These are phyloP conservation scores for Saraca asoca DNA, from an alignment of 331 rosid species.

Conservation along the genomic window DNA sequence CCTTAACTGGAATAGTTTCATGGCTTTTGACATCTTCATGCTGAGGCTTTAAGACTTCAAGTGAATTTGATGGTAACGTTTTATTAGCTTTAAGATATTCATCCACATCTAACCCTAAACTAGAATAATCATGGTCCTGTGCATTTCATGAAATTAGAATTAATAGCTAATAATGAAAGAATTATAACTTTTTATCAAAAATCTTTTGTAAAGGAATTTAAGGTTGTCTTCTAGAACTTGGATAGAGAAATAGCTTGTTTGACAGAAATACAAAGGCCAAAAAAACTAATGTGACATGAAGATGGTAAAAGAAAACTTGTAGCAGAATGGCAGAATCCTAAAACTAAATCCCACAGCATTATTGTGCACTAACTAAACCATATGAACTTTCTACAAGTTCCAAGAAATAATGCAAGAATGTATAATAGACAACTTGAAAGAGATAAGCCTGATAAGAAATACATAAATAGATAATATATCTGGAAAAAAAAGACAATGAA, in stretches of 20 bases:
- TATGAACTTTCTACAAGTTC: conserved; percentile 7
- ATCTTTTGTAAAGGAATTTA: no score
- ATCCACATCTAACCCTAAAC: conserved; percentile 44
- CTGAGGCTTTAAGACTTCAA: conserved; percentile 36
- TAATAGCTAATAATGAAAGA: neutral
- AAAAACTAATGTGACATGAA: conserved; percentile 17
- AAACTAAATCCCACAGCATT: neutral
- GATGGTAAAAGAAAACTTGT: conserved; percentile 7
- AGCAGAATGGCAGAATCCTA: conserved; percentile 24
- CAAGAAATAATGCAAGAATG: conserved; percentile 3
- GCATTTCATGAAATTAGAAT: conserved; percentile 24
- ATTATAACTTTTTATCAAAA: no score
- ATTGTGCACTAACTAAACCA: neutral
- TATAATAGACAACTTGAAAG: neutral
- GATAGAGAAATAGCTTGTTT: conserved; percentile 20
- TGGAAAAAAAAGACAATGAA: conserved; percentile 4
- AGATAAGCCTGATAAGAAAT: neutral
- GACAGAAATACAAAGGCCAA: neutral
- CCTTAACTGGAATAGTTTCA: conserved; percentile 40
- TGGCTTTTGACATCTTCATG: conserved; percentile 40
- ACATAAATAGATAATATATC: neutral
- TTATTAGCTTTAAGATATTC: conserved; percentile 39
- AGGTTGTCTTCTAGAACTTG: no score
- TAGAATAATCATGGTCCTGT: conserved; percentile 61
- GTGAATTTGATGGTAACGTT: conserved; percentile 43